phyloP scores from a whole-genome alignment of 352 stramenopile genomes.

The Globisporangium nunn region DNA sequence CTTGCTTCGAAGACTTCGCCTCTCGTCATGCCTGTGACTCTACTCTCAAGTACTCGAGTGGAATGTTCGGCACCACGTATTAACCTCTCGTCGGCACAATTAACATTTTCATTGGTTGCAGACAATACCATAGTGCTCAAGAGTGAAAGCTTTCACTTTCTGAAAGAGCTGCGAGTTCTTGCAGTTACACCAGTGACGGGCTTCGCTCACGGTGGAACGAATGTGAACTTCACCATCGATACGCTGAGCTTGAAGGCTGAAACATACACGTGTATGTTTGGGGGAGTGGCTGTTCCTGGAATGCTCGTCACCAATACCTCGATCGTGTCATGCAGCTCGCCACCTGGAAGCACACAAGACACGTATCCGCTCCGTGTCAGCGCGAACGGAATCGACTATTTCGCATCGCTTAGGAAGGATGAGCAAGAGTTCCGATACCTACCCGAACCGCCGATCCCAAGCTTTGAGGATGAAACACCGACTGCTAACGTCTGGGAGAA shows the following conservation, averaged over 20 bases:
- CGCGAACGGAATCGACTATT: slow-evolving; percentile 38
- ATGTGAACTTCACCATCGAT: slow-evolving; percentile 16
- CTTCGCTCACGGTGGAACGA: slow-evolving; percentile 12
- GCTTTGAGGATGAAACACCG: neutral
- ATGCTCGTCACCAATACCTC: slow-evolving; percentile 6
- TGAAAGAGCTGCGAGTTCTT: slow-evolving; percentile 13
- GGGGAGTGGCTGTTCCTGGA: slow-evolving; percentile 2
- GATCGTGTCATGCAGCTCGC: slow-evolving; percentile 21
- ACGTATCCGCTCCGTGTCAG: slow-evolving; percentile 21
- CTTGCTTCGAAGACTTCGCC: too few relatives aligned
- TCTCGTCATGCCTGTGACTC: too few relatives aligned
- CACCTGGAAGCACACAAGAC: slow-evolving; percentile 4
- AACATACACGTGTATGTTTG: slow-evolving; percentile 27
- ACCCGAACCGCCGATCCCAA: neutral
- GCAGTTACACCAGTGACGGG: slow-evolving; percentile 19
- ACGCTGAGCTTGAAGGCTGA: neutral
- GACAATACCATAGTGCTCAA: slow-evolving; percentile 16
- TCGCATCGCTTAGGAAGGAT: slow-evolving; percentile 6
- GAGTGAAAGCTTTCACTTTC: slow-evolving; percentile 12
- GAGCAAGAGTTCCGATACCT: slow-evolving; percentile 21
- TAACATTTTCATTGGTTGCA: slow-evolving; percentile 18
- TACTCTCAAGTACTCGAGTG: too few relatives aligned
- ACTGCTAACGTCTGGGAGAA: neutral
- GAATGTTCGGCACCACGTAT: too few relatives aligned
- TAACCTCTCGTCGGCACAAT: neutral